A percentile compares a stretch with the other conserved stretches of the same genome.
These are phyloP conservation scores for Zymoseptoria pseudotritici DNA, from an alignment of 2,329 filamentous ascomycete genomes.

Conservation along the genomic window DNA sequence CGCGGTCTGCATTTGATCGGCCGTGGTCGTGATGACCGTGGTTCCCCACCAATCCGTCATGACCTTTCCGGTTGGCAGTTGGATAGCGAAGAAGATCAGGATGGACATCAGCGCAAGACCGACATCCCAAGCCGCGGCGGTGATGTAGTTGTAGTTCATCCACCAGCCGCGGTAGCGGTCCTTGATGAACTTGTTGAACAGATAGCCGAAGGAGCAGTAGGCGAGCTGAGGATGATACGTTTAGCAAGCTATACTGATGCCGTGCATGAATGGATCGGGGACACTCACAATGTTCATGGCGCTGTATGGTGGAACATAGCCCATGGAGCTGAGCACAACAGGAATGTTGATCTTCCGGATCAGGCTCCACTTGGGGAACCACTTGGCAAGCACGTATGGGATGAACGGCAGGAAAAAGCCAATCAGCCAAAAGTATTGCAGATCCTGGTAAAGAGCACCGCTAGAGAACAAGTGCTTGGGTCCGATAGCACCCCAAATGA, in stretches of 20 bases:
- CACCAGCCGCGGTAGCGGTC: slow-evolving; percentile 67
- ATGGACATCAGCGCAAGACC: slow-evolving; percentile 76
- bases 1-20: slow-evolving; percentile 10
- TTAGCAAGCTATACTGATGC: neutral
- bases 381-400: slow-evolving; percentile 56
- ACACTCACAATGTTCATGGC: slow-evolving; percentile 56
- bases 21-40: slow-evolving; percentile 8
- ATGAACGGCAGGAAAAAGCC: slow-evolving; percentile 67
- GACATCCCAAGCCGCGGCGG: slow-evolving; percentile 75
- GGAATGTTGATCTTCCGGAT: slow-evolving; percentile 37
- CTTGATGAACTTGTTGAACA: slow-evolving; percentile 73
- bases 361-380: slow-evolving; percentile 11
- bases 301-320: slow-evolving; percentile 75
- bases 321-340: slow-evolving; percentile 71
- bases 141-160: slow-evolving; percentile 86
- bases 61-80: slow-evolving; percentile 64
- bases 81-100: slow-evolving; percentile 78
- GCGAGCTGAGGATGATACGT: slow-evolving; percentile 54
- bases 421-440: slow-evolving; percentile 76
- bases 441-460: slow-evolving; percentile 64
- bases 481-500: slow-evolving; percentile 21
- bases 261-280: too few species aligned
- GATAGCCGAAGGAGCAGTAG: slow-evolving; percentile 76
- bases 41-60: slow-evolving; percentile 64
- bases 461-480: slow-evolving; percentile 42